Evolutionary conservation across 1,284 basidiomycete genomes (phyloP).

Genomic region (Microbotryum silenes-acaulis): DNA sequence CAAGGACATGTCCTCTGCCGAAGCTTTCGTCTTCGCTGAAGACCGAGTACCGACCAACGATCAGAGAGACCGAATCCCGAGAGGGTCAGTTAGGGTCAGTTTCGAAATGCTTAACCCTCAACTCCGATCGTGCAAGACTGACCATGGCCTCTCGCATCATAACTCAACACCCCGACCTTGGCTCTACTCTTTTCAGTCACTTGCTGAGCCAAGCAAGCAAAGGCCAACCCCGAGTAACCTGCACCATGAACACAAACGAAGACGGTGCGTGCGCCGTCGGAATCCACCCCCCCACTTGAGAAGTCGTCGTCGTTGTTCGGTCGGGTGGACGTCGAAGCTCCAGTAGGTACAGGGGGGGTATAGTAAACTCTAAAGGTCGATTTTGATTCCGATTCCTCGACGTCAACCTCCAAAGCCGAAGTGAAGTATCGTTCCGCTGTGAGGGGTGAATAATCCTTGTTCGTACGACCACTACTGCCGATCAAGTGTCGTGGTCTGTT

Average conservation of each 20-base stretch:
- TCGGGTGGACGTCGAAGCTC: conserved; percentile 11
- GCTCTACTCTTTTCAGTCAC: conserved; percentile 56
- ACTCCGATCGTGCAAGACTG: conserved; percentile 32
- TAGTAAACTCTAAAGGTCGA: conserved; percentile 66
- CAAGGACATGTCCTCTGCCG: conserved; percentile 53
- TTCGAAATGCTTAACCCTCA: too few relatives aligned
- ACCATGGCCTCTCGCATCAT: conserved; percentile 89
- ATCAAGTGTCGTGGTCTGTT: conserved; percentile 1
- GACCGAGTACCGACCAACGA: background rate
- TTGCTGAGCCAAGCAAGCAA: conserved; percentile 78
- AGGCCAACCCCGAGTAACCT: conserved; percentile 80
- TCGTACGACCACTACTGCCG: conserved; percentile 5
- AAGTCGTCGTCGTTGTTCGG: conserved; percentile 34
- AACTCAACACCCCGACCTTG: conserved; percentile 71
- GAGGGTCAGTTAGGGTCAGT: too few relatives aligned
- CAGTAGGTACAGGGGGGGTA: conserved; percentile 16
- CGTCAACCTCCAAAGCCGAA: conserved; percentile 60
- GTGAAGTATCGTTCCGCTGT: conserved; percentile 66
- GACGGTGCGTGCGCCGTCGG: conserved; percentile 51
- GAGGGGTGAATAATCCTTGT: conserved; percentile 54
- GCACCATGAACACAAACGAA: conserved; percentile 92
- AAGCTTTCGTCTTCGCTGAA: conserved; percentile 26
- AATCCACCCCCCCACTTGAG: conserved; percentile 33
- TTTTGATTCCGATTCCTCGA: background rate
- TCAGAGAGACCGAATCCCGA: background rate